These are phyloP conservation scores for Dipteronia sinensis DNA, from an alignment of 345 rosid genomes.

Conservation along the genomic window DNA sequence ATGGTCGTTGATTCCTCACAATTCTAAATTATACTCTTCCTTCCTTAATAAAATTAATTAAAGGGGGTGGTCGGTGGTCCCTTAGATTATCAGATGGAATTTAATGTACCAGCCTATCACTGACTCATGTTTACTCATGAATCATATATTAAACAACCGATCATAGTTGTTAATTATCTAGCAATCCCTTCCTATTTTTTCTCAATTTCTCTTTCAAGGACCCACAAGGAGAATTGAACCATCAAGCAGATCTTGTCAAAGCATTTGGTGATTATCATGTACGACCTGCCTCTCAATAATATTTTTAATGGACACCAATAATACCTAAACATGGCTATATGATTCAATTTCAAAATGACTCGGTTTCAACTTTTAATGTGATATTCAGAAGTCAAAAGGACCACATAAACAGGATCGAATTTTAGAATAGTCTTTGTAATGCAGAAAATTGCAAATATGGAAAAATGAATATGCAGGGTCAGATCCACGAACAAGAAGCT, in stretches of 20 bases:
- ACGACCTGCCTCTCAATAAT: not conserved
- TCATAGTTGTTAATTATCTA: not conserved
- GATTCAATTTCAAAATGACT: not conserved
- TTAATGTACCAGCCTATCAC: not conserved
- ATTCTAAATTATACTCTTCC: not conserved
- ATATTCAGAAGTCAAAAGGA: not conserved
- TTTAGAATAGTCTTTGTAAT: not conserved
- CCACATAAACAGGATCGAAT: not conserved
- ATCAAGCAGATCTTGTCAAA: not conserved
- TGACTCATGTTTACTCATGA: not conserved
- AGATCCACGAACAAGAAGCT: not conserved
- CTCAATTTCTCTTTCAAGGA: not conserved
- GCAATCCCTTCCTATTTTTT: not conserved
- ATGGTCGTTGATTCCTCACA: slow-evolving; percentile 25
- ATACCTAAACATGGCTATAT: not conserved
- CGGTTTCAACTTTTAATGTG: not conserved
- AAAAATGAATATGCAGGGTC: not conserved
- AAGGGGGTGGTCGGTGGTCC: not conserved
- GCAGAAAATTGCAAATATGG: not conserved
- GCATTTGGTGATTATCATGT: not conserved
- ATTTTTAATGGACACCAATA: too few relatives aligned
- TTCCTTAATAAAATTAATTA: not conserved
- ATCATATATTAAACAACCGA: not conserved
- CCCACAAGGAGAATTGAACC: not conserved
- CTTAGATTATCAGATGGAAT: not conserved